Conservation (phyloP, 108 stramenopile species). For the Conticribra guillardii region DNA sequence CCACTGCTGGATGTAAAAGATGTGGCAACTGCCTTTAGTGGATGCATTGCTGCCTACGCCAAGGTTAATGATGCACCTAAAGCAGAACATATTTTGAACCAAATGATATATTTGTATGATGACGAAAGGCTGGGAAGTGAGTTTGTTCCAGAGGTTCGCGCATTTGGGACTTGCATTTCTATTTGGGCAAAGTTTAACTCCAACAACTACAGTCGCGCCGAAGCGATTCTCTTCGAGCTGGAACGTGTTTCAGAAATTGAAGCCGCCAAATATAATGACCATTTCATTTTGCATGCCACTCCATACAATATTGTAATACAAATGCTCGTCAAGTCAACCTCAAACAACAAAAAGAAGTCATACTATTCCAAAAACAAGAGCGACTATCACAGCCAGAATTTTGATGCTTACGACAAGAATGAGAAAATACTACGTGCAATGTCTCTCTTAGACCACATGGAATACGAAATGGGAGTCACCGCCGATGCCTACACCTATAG, state of each 20-base stretch:
- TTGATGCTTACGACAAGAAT: slow-evolving; percentile 14
- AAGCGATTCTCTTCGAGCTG: slow-evolving; percentile 38
- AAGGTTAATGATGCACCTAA: slow-evolving; percentile 48
- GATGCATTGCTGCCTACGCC: slow-evolving; percentile 48
- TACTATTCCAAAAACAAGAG: neutral
- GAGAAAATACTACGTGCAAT: slow-evolving; percentile 40
- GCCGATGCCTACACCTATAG: slow-evolving; percentile 50
- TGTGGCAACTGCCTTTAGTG: slow-evolving; percentile 43
- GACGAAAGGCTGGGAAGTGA: slow-evolving; percentile 19
- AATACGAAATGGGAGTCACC: slow-evolving; percentile 23
- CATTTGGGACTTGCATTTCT: slow-evolving; percentile 46
- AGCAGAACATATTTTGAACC: slow-evolving; percentile 37
- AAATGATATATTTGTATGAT: slow-evolving; percentile 51
- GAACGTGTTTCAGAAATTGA: slow-evolving; percentile 35
- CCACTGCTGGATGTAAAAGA: slow-evolving; percentile 28
- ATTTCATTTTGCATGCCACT: slow-evolving; percentile 33
- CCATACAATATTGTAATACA: slow-evolving; percentile 46
- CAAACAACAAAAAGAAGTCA: slow-evolving; percentile 1
- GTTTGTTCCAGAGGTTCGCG: slow-evolving; percentile 45
- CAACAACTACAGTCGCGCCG: slow-evolving; percentile 37
- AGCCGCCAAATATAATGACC: slow-evolving; percentile 23
- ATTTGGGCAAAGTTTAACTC: slow-evolving; percentile 32
- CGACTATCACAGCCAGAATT: neutral
- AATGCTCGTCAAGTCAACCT: slow-evolving; percentile 26
- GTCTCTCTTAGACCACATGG: slow-evolving; percentile 45